phyloP scores from a whole-genome alignment of 768 basidiomycete species.

The Tephrocybe rancida region DNA sequence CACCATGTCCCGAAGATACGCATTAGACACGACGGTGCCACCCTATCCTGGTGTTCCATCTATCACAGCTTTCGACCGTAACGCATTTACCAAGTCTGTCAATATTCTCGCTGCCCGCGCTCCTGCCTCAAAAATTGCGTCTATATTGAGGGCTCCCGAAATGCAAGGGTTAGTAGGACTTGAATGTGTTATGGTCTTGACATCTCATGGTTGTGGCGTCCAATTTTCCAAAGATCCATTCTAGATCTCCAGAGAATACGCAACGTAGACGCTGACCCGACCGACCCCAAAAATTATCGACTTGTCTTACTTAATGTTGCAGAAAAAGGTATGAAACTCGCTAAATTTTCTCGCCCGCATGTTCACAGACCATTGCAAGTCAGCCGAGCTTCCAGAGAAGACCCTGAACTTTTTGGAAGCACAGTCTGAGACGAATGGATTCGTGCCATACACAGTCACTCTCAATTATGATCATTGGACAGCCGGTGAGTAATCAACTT shows the following conservation, averaged over 20 bases:
- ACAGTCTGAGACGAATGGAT: constrained; percentile 44
- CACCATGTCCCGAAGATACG: constrained; percentile 38
- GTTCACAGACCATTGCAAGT: constrained; percentile 39
- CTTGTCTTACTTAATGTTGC: constrained; percentile 69
- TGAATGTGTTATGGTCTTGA: neutral
- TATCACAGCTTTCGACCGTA: constrained; percentile 54
- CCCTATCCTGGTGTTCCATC: constrained; percentile 49
- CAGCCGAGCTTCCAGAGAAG: constrained; percentile 68
- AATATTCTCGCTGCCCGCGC: constrained; percentile 71
- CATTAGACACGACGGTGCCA: constrained; percentile 40
- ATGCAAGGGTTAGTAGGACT: constrained; percentile 55
- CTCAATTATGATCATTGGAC: constrained; percentile 90
- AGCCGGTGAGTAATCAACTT: constrained; percentile 51
- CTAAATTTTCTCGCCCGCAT: neutral
- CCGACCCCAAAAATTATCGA: constrained; percentile 49
- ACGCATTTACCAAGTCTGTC: constrained; percentile 65
- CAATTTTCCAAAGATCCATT: constrained; percentile 44
- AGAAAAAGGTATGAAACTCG: constrained; percentile 52
- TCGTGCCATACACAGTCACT: constrained; percentile 62
- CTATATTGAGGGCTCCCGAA: constrained; percentile 56
- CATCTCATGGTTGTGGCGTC: neutral
- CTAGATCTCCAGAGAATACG: constrained; percentile 72
- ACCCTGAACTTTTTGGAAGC: constrained; percentile 55
- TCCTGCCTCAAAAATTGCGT: constrained; percentile 53
- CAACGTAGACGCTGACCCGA: constrained; percentile 55